phyloP scores from a whole-genome alignment of 2,329 filamentous ascomycete species.

The Colletotrichum sublineola region DNA sequence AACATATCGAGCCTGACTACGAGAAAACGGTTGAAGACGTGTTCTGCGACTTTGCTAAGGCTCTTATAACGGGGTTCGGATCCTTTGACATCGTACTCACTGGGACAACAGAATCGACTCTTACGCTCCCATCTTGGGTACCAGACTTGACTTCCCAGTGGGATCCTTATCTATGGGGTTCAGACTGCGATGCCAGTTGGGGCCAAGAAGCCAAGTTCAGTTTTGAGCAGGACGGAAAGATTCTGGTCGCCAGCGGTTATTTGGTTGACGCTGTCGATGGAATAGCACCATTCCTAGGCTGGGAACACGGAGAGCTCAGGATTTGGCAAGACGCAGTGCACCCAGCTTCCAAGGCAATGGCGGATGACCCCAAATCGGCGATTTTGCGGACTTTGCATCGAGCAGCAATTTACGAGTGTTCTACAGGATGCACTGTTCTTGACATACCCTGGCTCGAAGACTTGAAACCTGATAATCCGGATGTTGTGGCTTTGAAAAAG shows the following conservation, averaged over 20 bases:
- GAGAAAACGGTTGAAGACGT: conserved; percentile 17
- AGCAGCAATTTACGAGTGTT: conserved; percentile 18
- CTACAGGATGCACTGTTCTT: conserved; percentile 13
- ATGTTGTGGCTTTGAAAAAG: conserved; percentile 8
- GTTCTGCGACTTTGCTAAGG: conserved; percentile 28
- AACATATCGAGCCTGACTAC: conserved; percentile 28
- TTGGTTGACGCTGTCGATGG: conserved; percentile 25
- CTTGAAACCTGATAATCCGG: conserved; percentile 11
- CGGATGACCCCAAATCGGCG: conserved; percentile 10
- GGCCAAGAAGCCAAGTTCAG: conserved; percentile 19
- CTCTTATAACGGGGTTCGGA: conserved; percentile 20
- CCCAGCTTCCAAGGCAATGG: neutral
- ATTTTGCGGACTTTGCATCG: conserved; percentile 22
- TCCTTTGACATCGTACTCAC: conserved; percentile 32
- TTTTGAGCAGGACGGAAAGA: neutral
- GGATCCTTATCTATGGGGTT: conserved; percentile 34
- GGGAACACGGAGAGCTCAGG: conserved; percentile 17
- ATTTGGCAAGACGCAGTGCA: conserved; percentile 6
- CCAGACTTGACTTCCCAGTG: conserved; percentile 30
- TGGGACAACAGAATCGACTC: conserved; percentile 21
- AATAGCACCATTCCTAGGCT: conserved; percentile 24
- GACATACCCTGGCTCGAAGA: conserved; percentile 34
- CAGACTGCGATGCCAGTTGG: conserved; percentile 33
- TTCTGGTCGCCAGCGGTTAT: conserved; percentile 13
- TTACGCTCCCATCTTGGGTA: conserved; percentile 26